phyloP scores from a whole-genome alignment of 2,329 filamentous ascomycete genomes.

The Huntiella bhutanensis region DNA sequence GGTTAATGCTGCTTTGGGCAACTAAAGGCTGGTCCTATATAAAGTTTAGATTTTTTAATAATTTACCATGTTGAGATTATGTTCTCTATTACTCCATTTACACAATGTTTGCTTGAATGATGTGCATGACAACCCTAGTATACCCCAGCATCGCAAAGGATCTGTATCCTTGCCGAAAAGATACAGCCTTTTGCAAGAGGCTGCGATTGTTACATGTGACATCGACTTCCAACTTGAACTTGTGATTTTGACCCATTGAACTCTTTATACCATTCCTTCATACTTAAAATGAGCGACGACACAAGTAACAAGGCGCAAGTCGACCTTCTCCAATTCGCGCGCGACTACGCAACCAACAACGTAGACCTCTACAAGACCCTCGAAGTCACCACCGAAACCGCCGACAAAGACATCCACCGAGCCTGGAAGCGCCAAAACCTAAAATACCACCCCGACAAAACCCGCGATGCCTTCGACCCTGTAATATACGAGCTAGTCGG shows the following conservation, averaged over 20 bases:
- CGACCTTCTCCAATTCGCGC: slow-evolving; percentile 33
- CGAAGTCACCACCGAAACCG: slow-evolving; percentile 32
- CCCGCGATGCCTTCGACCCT: slow-evolving; percentile 53
- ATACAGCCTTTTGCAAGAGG: no score
- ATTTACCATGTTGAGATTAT: no score
- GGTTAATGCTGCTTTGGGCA: slow-evolving; percentile 13
- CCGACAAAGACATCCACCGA: slow-evolving; percentile 56
- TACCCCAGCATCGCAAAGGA: no score
- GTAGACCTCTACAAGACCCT: slow-evolving; percentile 66
- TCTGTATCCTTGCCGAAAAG: no score
- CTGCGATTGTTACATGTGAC: no score
- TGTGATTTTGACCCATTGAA: no score
- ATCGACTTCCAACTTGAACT: no score
- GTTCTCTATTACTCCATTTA: no score
- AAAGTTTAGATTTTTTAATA: no score
- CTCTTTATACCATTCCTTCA: no score
- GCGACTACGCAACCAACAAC: slow-evolving; percentile 40
- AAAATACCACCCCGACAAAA: slow-evolving; percentile 91
- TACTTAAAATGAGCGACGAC: slow-evolving; percentile 8
- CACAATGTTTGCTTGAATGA: no score
- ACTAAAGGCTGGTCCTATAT: not conserved
- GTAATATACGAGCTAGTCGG: slow-evolving; percentile 73
- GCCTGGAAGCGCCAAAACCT: slow-evolving; percentile 72
- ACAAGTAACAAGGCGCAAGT: slow-evolving; percentile 16
- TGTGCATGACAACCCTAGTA: no score